Conservation (phyloP, 352 stramenopile genomes). For the Aphanomyces euteiches region DNA sequence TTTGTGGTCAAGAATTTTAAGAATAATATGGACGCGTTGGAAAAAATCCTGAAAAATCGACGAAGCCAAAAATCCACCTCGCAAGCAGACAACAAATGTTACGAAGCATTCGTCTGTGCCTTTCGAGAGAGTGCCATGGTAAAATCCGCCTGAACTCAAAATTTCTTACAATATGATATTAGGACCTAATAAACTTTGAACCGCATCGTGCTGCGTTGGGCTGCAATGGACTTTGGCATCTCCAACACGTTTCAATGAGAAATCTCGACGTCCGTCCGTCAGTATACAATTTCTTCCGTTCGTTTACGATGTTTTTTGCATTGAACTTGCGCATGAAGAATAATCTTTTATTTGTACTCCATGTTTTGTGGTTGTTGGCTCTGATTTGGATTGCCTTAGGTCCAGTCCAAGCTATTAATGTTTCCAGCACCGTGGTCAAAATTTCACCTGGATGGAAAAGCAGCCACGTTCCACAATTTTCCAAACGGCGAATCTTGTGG, state of each 20-base stretch:
- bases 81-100: too few species aligned
- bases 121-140: neutral
- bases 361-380: neutral
- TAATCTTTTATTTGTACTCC: neutral
- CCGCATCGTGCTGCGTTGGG: too few species aligned
- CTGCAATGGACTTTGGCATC: too few species aligned
- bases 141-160: neutral
- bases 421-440: neutral
- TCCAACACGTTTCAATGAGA: too few species aligned
- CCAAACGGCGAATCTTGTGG: conserved; percentile 7
- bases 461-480: neutral
- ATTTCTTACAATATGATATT: neutral
- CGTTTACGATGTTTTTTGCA: neutral
- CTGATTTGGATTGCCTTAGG: neutral
- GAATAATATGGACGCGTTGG: too few species aligned
- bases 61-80: too few species aligned
- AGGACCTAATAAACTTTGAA: neutral
- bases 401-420: neutral
- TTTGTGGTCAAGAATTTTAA: too few species aligned
- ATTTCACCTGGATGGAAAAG: neutral
- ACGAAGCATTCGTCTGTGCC: too few species aligned
- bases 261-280: neutral
- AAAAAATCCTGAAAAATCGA: too few species aligned
- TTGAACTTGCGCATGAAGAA: neutral
- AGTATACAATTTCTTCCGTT: neutral